These are phyloP conservation scores for Linderina pennispora DNA, from an alignment of 192 early-diverging fungal species.

Conservation along the genomic window DNA sequence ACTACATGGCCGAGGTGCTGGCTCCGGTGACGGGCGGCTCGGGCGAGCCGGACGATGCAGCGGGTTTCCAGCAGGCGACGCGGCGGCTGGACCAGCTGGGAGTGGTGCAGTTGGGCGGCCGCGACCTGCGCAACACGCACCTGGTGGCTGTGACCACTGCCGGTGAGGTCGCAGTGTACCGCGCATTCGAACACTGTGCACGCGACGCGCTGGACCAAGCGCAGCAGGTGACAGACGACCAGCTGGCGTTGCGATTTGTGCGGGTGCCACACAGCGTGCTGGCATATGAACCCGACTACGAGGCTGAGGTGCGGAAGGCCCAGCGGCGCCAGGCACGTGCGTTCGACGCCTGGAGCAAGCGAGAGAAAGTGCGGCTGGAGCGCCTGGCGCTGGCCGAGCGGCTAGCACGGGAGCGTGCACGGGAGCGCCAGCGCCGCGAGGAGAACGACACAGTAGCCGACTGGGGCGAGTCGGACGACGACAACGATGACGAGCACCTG, in stretches of 20 bases:
- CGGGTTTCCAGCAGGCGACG: not conserved
- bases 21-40: too few species aligned
- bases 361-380: conserved; percentile 7
- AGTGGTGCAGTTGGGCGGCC: conserved; percentile 34
- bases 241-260: conserved; percentile 24
- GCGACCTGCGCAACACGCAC: conserved; percentile 11
- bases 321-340: conserved; percentile 17
- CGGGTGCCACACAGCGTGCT: conserved; percentile 31
- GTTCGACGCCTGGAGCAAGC: conserved; percentile 19
- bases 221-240: not conserved
- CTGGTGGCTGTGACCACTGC: conserved; percentile 22
- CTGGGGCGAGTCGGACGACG: conserved; percentile 24
- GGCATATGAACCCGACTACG: conserved; percentile 37
- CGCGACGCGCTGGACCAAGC: conserved; percentile 4
- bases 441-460: conserved; percentile 19
- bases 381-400: conserved; percentile 6
- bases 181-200: conserved; percentile 27
- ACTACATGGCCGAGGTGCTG: conserved; percentile 21
- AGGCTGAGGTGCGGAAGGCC: conserved; percentile 20
- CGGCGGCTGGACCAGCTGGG: conserved; percentile 18
- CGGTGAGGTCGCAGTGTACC: conserved; percentile 37
- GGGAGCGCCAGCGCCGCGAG: conserved; percentile 17
- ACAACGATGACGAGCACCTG: not conserved
- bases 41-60: not conserved
- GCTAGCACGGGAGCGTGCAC: conserved; percentile 7